phyloP scores from a whole-genome alignment of 495 filamentous ascomycete genomes.

The Letharia columbiana region DNA sequence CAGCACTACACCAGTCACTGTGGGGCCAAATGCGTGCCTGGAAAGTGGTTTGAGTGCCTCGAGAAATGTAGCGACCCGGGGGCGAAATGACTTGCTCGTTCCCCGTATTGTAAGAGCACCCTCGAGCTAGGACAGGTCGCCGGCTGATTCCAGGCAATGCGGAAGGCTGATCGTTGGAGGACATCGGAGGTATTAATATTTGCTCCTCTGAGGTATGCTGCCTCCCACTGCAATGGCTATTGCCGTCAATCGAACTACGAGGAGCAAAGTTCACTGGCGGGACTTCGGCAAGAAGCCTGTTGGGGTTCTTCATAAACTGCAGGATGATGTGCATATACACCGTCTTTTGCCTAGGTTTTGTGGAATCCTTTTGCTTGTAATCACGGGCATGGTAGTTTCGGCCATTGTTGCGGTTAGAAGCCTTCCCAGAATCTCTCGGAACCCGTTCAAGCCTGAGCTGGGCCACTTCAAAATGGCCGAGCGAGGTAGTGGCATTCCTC shows the following conservation, averaged over 20 bases:
- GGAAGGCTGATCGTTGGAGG: background rate
- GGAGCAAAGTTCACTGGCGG: background rate
- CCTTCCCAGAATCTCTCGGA: slow-evolving; percentile 1
- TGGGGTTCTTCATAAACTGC: background rate
- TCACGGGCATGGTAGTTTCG: slow-evolving; percentile 2
- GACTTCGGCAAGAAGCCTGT: background rate
- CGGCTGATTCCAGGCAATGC: background rate
- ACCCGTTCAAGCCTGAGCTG: slow-evolving; percentile 3
- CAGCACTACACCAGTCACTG: background rate
- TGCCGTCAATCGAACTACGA: background rate
- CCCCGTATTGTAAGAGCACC: background rate
- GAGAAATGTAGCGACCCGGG: background rate
- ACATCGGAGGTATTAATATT: background rate
- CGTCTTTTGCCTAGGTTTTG: slow-evolving; percentile 1
- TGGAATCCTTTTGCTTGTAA: background rate
- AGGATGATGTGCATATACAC: slow-evolving; percentile 5
- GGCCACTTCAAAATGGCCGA: slow-evolving; percentile 4
- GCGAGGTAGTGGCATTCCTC: background rate
- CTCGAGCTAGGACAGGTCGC: background rate
- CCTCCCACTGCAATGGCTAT: background rate
- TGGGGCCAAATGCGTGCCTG: background rate
- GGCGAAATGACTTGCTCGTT: background rate
- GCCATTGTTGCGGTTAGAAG: background rate
- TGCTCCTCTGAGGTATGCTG: background rate
- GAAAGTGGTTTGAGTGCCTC: background rate